Evolutionary conservation across 2,329 filamentous ascomycete species (phyloP).

Genomic region (Chrysosporium keratinophilum): DNA sequence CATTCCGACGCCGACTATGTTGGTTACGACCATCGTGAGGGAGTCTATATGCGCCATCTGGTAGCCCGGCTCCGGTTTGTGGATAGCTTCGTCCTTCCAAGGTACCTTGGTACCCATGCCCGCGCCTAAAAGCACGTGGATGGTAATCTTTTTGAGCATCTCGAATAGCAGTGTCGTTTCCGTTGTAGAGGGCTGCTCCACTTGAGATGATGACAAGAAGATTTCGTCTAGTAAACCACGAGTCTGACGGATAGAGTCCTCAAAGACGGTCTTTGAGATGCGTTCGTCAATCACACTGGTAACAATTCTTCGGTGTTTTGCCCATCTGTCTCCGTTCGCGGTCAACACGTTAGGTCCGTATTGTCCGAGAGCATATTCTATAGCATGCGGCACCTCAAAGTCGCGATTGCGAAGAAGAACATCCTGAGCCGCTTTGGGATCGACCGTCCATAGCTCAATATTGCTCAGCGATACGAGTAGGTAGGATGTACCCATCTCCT

Average conservation of each 20-base stretch:
- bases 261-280: neutral
- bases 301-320: neutral
- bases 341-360: neutral
- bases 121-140: neutral
- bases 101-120: neutral
- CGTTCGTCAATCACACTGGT: neutral
- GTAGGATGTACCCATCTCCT: neutral
- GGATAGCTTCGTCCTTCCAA: neutral
- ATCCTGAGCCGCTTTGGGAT: neutral
- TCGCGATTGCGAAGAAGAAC: neutral
- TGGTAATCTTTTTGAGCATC: neutral
- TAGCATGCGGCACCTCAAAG: neutral
- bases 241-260: neutral
- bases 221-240: neutral
- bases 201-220: too few relatives aligned
- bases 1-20: too few relatives aligned
- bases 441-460: neutral
- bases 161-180: too few relatives aligned
- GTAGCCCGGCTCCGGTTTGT: too few relatives aligned
- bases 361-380: neutral
- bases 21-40: too few relatives aligned
- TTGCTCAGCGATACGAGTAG: neutral
- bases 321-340: neutral
- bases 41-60: too few relatives aligned
- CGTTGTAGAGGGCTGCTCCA: too few relatives aligned